A percentile compares a stretch with the other conserved stretches of the same genome.
Conservation (phyloP, 1,284 basidiomycete species). For the Leccinum subatratum region DNA sequence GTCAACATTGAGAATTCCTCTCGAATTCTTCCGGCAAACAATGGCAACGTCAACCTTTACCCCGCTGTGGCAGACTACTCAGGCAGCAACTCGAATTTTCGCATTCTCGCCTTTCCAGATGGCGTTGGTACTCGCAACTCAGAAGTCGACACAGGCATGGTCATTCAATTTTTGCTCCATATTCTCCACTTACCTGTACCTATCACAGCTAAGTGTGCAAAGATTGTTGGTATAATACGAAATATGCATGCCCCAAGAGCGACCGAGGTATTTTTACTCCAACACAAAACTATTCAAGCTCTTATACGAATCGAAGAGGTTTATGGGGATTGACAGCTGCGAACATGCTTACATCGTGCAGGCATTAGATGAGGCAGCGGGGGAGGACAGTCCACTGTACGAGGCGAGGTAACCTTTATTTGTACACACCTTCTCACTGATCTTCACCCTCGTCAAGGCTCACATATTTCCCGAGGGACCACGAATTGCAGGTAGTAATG, state of each 20-base stretch:
- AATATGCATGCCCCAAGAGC: background rate
- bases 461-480: background rate
- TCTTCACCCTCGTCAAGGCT: background rate
- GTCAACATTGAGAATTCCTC: no score
- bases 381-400: background rate
- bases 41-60: background rate
- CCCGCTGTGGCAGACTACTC: background rate
- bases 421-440: conserved; percentile 1
- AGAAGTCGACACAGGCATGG: background rate
- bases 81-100: background rate
- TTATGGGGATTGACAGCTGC: background rate
- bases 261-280: background rate
- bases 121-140: background rate
- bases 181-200: background rate
- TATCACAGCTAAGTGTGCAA: background rate
- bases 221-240: background rate
- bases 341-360: background rate
- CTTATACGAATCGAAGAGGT: background rate
- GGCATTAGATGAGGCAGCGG: background rate
- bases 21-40: background rate
- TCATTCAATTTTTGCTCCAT: background rate
- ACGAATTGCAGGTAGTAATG: background rate
- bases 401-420: background rate
- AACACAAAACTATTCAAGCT: background rate
- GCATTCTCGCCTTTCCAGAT: background rate